Percentiles rank a stretch among this genome's conserved stretches.
Conservation (phyloP, 768 basidiomycete species). For the Galerina sulciceps region DNA sequence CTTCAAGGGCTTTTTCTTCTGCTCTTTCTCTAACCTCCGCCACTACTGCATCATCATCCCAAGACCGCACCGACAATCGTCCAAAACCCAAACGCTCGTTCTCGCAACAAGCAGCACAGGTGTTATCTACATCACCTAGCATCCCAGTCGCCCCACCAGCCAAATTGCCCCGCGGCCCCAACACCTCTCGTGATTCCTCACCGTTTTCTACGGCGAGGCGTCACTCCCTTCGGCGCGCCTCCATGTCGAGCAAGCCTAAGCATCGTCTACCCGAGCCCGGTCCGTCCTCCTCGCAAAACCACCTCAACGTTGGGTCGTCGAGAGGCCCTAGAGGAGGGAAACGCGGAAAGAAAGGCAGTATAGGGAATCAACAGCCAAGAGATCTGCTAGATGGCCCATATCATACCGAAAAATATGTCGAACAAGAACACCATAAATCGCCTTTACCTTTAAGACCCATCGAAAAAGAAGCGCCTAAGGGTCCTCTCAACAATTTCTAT, state of each 20-base stretch:
- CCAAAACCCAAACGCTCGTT: constrained; percentile 49
- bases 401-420: constrained; percentile 38
- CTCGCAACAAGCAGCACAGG: constrained; percentile 41
- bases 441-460: constrained; percentile 32
- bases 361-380: neutral
- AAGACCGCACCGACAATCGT: constrained; percentile 10
- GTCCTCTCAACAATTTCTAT: constrained; percentile 45
- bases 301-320: constrained; percentile 2
- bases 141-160: constrained; percentile 21
- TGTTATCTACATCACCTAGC: constrained; percentile 20
- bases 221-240: neutral
- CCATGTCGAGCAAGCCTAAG: constrained; percentile 21
- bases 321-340: constrained; percentile 6
- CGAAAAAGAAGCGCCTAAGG: constrained; percentile 40
- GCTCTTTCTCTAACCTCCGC: constrained; percentile 13
- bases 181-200: constrained; percentile 12
- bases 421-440: constrained; percentile 33
- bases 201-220: constrained; percentile 19
- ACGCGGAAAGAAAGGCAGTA: constrained; percentile 6
- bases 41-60: neutral
- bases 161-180: constrained; percentile 22
- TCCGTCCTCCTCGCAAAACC: constrained; percentile 12
- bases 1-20: constrained; percentile 29
- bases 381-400: constrained; percentile 35
- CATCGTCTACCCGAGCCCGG: constrained; percentile 18